phyloP scores from a whole-genome alignment of 495 filamentous ascomycete species.

The Podospora comata region DNA sequence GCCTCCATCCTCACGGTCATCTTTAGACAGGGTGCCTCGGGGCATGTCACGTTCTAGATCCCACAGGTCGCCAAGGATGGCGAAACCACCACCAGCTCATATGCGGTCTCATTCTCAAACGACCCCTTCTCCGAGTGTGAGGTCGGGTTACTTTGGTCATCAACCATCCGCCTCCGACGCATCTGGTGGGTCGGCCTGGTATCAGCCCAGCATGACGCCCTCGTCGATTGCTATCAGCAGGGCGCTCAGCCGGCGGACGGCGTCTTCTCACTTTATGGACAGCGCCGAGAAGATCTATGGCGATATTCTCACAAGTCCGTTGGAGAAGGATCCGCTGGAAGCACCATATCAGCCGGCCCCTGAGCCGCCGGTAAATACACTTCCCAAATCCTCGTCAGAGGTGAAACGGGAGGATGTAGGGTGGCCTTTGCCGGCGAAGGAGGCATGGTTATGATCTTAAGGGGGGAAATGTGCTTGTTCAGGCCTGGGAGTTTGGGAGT shows the following conservation, averaged over 20 bases:
- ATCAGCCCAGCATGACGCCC: not conserved
- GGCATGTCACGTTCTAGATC: not conserved
- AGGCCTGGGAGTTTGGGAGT: not conserved
- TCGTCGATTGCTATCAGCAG: not conserved
- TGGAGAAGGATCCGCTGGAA: conserved; percentile 4
- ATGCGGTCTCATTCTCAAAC: not conserved
- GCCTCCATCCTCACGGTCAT: not conserved
- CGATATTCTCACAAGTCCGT: conserved; percentile 14
- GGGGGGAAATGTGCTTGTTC: not conserved
- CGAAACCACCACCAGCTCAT: not conserved
- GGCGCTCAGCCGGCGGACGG: conserved; percentile 2
- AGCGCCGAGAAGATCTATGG: conserved; percentile 15
- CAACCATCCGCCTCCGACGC: not conserved
- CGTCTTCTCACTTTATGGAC: conserved; percentile 15
- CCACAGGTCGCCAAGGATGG: not conserved
- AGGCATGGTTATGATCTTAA: conserved; percentile 1
- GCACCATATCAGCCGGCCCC: not conserved
- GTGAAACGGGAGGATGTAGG: conserved; percentile 15
- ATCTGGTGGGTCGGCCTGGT: not conserved
- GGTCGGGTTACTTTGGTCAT: no score
- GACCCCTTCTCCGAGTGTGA: not conserved
- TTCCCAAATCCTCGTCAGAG: not conserved
- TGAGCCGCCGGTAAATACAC: not conserved
- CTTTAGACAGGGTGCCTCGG: not conserved
- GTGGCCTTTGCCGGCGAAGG: conserved; percentile 13